Percentiles rank a stretch among this genome's conserved stretches.
These are phyloP conservation scores for Magnusiomyces sp. DNA, from an alignment of 1,139 yeast species.

Conservation along the genomic window DNA sequence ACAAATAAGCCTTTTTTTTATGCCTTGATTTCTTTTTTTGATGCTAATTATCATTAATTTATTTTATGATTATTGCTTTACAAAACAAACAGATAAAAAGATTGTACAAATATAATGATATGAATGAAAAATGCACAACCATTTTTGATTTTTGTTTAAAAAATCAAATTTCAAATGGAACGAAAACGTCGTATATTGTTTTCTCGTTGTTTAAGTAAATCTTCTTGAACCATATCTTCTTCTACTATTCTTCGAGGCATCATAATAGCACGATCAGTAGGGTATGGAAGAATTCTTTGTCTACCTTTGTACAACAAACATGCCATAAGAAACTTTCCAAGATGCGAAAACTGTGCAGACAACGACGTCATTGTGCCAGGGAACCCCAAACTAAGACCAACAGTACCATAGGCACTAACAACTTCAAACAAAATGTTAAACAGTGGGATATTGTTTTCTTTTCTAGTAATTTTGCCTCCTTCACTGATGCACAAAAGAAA, in stretches of 20 bases:
- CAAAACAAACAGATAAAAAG: no score
- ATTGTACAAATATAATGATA: no score
- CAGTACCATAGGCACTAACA: constrained; percentile 93
- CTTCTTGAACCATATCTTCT: constrained; percentile 47
- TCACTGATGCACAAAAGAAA: constrained; percentile 84
- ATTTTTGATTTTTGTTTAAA: no score
- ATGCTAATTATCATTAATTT: no score
- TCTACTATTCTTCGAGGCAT: constrained; percentile 62
- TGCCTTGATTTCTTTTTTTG: no score
- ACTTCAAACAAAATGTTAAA: constrained; percentile 78
- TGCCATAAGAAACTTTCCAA: constrained; percentile 77
- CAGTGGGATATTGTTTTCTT: constrained; percentile 47
- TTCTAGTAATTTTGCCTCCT: constrained; percentile 47
- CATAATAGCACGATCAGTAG: constrained; percentile 89
- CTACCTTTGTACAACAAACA: constrained; percentile 92
- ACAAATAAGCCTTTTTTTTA: no score
- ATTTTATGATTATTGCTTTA: no score
- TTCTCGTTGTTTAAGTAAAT: no score
- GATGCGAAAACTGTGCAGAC: constrained; percentile 56
- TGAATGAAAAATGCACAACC: no score
- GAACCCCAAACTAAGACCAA: constrained; percentile 82
- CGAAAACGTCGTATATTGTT: no score
- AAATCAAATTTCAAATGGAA: no score
- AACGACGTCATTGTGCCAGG: constrained; percentile 61
- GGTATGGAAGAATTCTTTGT: constrained; percentile 92